phyloP scores from a whole-genome alignment of 176 grass and related monocot species.

The Tillandsia leiboldiana region DNA sequence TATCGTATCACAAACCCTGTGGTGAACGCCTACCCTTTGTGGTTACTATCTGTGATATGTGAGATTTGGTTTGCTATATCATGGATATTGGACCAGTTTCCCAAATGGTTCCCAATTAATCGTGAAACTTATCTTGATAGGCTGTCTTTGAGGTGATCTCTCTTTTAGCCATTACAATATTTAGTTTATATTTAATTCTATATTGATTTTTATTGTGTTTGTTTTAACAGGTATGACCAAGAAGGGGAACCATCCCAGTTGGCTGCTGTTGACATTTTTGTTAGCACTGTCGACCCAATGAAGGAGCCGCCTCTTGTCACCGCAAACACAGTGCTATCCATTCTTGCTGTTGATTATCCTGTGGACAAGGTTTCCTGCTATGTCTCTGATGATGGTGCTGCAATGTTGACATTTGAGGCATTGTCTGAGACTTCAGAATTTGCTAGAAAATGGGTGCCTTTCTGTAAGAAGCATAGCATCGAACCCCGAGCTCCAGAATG shows the following conservation, averaged over 20 bases:
- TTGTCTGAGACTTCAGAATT: conserved; percentile 97
- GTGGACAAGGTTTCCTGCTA: conserved; percentile 98
- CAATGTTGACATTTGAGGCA: conserved; percentile 87
- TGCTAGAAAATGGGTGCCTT: conserved; percentile 99
- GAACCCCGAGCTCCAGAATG: conserved; percentile 92
- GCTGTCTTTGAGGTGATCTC: conserved; percentile 71
- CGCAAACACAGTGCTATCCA: conserved; percentile 94
- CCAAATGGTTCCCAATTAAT: conserved; percentile 94
- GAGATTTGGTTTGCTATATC: conserved; percentile 98
- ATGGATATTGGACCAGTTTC: conserved; percentile 99
- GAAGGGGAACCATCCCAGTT: conserved; percentile 91
- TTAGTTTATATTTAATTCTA: neutral
- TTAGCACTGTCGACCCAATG: conserved; percentile 94
- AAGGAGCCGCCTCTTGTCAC: conserved; percentile 98
- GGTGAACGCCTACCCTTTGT: conserved; percentile 59
- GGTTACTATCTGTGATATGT: conserved; percentile 93
- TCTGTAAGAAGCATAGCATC: conserved; percentile 87
- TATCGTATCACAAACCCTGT: conserved; percentile 98
- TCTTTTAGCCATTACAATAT: conserved; percentile 23
- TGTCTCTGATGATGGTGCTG: conserved; percentile 97
- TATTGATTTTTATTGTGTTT: conserved; percentile 15
- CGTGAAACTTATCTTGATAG: conserved; percentile 98
- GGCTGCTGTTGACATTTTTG: conserved; percentile 95
- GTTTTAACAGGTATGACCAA: conserved; percentile 64
- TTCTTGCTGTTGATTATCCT: conserved; percentile 93